phyloP scores from a whole-genome alignment of 1,284 basidiomycete species.

The Sanghuangporus weigelae region DNA sequence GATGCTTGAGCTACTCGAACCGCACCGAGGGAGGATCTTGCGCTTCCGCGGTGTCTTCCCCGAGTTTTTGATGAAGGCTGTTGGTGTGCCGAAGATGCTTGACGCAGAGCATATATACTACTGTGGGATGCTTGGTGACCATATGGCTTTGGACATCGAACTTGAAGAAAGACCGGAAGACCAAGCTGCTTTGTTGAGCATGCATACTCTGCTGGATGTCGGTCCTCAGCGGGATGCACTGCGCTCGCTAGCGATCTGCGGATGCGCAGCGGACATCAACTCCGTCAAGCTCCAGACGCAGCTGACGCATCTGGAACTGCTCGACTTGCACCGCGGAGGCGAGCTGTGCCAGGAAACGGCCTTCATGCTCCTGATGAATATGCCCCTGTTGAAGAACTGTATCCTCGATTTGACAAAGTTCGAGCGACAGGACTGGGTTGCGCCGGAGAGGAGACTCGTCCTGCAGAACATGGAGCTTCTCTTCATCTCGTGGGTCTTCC shows the following conservation, averaged over 20 bases:
- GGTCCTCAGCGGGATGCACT: slow-evolving; percentile 4
- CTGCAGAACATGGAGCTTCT: slow-evolving; percentile 5
- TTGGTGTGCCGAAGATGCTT: slow-evolving; percentile 12
- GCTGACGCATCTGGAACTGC: slow-evolving; percentile 10
- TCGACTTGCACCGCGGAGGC: slow-evolving; percentile 9
- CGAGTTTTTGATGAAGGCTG: slow-evolving; percentile 6
- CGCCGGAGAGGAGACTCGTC: not conserved
- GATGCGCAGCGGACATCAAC: not conserved
- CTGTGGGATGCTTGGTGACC: slow-evolving; percentile 10
- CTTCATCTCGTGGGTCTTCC: slow-evolving; percentile 13
- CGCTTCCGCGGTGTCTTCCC: slow-evolving; percentile 13
- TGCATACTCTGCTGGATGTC: not conserved
- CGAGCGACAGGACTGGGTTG: not conserved
- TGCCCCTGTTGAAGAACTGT: slow-evolving; percentile 7
- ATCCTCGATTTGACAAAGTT: slow-evolving; percentile 11
- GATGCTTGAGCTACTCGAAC: slow-evolving; percentile 1
- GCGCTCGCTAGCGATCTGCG: slow-evolving; percentile 8
- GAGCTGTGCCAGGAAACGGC: slow-evolving; percentile 9
- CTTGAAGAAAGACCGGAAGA: not conserved
- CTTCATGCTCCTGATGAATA: not conserved
- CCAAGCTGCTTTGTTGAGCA: not conserved
- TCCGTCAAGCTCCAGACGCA: slow-evolving; percentile 5
- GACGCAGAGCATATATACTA: slow-evolving; percentile 3
- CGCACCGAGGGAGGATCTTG: not conserved
- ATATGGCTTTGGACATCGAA: not conserved